Conservation (phyloP, 2,329 filamentous ascomycete species). For the Epichloe aotearoae region DNA sequence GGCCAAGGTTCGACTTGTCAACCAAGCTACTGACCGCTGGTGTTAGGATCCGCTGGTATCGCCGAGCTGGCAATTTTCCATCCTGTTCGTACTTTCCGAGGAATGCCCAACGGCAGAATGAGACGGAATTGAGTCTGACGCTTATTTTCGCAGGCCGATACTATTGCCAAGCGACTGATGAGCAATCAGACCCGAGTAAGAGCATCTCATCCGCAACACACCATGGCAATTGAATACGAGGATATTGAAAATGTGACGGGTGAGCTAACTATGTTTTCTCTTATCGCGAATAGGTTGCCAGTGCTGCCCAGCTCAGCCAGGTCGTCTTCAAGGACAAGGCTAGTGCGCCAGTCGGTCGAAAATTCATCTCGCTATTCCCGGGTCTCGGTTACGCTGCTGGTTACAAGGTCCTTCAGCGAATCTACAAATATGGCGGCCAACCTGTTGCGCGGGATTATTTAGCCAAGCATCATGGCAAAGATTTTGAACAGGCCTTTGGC, state of each 20-base stretch:
- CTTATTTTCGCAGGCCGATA: conserved; percentile 58
- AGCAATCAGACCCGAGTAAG: conserved; percentile 68
- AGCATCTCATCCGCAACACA: conserved; percentile 13
- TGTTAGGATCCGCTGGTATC: conserved; percentile 75
- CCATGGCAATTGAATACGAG: background rate
- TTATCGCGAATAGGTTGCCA: conserved; percentile 16
- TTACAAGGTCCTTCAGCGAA: conserved; percentile 92
- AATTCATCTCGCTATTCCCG: conserved; percentile 93
- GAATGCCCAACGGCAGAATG: background rate
- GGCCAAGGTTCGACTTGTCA: background rate
- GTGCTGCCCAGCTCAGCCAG: conserved; percentile 55
- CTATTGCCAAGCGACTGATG: conserved; percentile 97
- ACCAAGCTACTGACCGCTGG: conserved; percentile 9
- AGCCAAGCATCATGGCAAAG: conserved; percentile 59
- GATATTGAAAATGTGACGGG: conserved; percentile 8
- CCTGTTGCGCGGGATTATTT: conserved; percentile 90
- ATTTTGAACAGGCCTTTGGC: conserved; percentile 83
- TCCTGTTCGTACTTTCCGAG: conserved; percentile 43
- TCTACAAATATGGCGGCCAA: conserved; percentile 98
- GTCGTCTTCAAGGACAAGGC: conserved; percentile 94
- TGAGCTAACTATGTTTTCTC: conserved; percentile 3
- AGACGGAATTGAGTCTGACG: background rate
- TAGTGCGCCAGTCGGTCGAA: conserved; percentile 50
- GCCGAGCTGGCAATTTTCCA: conserved; percentile 89
- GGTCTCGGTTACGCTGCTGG: conserved; percentile 94